A percentile compares a stretch with the other conserved stretches of the same genome.
phyloP scores from a whole-genome alignment of 352 stramenopile genomes.

The Globisporangium orthogonon region DNA sequence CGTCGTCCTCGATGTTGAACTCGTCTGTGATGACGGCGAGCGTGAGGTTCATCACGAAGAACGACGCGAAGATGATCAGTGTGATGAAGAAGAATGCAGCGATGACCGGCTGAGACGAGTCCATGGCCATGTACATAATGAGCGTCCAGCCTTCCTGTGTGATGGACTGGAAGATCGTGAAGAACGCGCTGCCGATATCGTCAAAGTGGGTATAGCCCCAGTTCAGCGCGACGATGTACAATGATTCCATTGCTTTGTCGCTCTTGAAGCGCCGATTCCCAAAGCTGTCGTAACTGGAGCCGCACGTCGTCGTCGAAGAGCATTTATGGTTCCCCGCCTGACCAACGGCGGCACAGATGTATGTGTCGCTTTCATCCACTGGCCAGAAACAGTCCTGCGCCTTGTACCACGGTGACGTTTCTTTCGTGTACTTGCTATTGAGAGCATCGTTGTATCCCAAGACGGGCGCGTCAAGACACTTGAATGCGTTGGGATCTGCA shows the following conservation, averaged over 20 bases:
- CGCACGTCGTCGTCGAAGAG: constrained; percentile 28
- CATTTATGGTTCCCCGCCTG: constrained; percentile 57
- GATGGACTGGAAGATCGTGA: constrained; percentile 93
- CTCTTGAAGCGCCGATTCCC: constrained; percentile 61
- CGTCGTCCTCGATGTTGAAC: constrained; percentile 72
- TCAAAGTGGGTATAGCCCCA: constrained; percentile 94
- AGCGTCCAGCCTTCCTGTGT: constrained; percentile 92
- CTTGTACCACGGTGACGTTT: constrained; percentile 57
- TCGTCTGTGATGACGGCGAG: constrained; percentile 90
- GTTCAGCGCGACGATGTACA: constrained; percentile 62
- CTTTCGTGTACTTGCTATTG: constrained; percentile 35
- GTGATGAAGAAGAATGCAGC: constrained; percentile 85
- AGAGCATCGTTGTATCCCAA: constrained; percentile 49
- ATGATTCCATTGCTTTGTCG: constrained; percentile 31
- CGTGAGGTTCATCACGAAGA: constrained; percentile 93
- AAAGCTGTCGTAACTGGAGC: constrained; percentile 63
- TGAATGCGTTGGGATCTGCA: constrained; percentile 24
- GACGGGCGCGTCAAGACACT: constrained; percentile 27
- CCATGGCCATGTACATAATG: constrained; percentile 90
- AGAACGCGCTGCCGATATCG: constrained; percentile 82
- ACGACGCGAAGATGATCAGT: constrained; percentile 88
- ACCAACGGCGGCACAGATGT: constrained; percentile 49
- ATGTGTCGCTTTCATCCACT: constrained; percentile 71
- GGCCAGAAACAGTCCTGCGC: constrained; percentile 90
- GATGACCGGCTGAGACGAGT: constrained; percentile 47